phyloP scores from a whole-genome alignment of 768 basidiomycete species.

The Cyathus striatus region DNA sequence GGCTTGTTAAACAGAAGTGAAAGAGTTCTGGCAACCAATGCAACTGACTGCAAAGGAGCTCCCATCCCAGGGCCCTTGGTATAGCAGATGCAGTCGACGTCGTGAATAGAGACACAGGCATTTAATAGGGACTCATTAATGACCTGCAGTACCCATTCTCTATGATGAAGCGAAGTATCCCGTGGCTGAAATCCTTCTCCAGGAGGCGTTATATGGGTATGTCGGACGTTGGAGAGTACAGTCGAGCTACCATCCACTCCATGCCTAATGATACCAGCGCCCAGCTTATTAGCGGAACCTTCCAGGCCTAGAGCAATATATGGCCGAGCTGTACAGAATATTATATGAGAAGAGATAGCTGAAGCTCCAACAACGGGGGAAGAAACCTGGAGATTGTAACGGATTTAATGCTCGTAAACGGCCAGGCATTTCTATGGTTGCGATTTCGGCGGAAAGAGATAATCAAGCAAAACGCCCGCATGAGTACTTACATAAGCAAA shows the following conservation, averaged over 20 bases:
- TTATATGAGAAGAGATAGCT: not conserved
- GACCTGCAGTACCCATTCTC: constrained; percentile 84
- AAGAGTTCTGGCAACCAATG: constrained; percentile 87
- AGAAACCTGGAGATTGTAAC: constrained; percentile 31
- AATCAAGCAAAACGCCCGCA: no score
- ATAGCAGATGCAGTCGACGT: constrained; percentile 93
- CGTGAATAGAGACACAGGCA: constrained; percentile 65
- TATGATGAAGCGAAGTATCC: constrained; percentile 94
- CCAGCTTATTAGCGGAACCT: constrained; percentile 97
- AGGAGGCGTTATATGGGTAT: constrained; percentile 98
- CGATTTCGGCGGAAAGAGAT: no score
- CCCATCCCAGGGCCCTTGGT: constrained; percentile 99
- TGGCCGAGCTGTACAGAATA: constrained; percentile 45
- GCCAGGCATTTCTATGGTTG: constrained; percentile 26
- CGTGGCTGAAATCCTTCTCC: constrained; percentile 96
- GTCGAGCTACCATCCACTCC: constrained; percentile 61
- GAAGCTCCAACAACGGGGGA: not conserved
- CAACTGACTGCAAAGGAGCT: constrained; percentile 92
- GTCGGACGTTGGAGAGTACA: constrained; percentile 89
- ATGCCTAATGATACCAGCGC: constrained; percentile 89
- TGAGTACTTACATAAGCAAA: no score
- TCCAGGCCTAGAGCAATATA: constrained; percentile 93
- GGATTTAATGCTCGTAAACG: constrained; percentile 18
- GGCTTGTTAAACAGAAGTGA: constrained; percentile 87
- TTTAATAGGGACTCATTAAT: constrained; percentile 70